These are phyloP conservation scores for Metrosideros polymorpha DNA, from an alignment of 441 rosid species.

Conservation along the genomic window DNA sequence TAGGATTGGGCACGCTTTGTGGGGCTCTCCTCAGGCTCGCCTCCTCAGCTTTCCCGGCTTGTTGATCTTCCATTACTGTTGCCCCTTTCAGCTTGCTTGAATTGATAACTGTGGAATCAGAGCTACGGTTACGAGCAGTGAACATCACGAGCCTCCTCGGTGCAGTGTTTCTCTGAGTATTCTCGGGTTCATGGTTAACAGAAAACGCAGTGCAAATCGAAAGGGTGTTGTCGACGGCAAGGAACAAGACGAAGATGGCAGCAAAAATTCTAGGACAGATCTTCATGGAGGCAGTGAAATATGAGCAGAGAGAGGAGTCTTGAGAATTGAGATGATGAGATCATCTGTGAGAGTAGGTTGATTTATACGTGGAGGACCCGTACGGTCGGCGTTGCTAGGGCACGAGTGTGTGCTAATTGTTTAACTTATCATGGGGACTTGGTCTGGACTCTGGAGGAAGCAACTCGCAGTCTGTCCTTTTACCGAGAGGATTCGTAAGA, in stretches of 20 bases:
- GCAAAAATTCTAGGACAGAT: conserved; percentile 4
- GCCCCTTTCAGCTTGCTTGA: background rate
- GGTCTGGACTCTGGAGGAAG: background rate
- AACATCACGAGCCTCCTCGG: conserved; percentile 18
- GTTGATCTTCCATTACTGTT: background rate
- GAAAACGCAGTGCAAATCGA: conserved; percentile 11
- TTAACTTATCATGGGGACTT: background rate
- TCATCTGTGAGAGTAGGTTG: background rate
- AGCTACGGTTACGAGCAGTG: background rate
- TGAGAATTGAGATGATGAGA: background rate
- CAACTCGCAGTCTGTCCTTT: background rate
- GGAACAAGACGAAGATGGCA: conserved; percentile 8
- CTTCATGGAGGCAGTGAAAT: conserved; percentile 21
- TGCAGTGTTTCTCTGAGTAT: background rate
- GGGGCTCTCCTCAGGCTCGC: conserved; percentile 44
- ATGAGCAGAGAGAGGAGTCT: background rate
- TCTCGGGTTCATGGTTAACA: background rate
- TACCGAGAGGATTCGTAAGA: background rate
- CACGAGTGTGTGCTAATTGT: background rate
- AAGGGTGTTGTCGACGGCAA: background rate
- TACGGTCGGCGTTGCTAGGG: background rate
- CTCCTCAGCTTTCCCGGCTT: conserved; percentile 36
- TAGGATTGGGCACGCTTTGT: conserved; percentile 38
- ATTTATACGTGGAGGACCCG: background rate
- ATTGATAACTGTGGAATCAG: background rate